Evolutionary conservation across 208 protist genomes (phyloP).

Genomic region (Naegleria lovaniensis): DNA sequence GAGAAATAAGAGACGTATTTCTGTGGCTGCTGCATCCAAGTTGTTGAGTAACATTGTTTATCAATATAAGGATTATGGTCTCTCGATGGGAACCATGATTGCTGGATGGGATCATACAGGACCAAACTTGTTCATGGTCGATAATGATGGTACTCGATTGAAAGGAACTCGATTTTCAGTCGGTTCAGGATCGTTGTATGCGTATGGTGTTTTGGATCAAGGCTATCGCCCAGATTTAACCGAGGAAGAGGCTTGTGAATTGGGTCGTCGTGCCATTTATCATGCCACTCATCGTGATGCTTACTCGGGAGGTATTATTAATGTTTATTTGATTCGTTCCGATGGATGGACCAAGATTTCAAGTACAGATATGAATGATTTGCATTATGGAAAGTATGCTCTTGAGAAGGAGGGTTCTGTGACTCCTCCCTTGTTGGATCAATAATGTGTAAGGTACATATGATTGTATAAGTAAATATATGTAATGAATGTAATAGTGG

Average conservation of each 20-base stretch:
- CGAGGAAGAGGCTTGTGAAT: slow-evolving; percentile 92
- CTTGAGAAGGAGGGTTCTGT: background rate
- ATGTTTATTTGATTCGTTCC: slow-evolving; percentile 87
- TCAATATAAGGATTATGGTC: slow-evolving; percentile 89
- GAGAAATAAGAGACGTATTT: slow-evolving; percentile 92
- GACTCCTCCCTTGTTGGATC: background rate
- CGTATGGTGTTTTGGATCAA: slow-evolving; percentile 97
- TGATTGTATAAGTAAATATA: too few relatives aligned
- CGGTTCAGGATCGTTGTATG: slow-evolving; percentile 98
- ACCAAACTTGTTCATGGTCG: slow-evolving; percentile 97
- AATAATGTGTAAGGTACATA: too few relatives aligned
- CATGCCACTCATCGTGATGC: slow-evolving; percentile 98
- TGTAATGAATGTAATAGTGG: too few relatives aligned
- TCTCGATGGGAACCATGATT: slow-evolving; percentile 97
- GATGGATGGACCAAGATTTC: slow-evolving; percentile 89
- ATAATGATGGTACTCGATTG: slow-evolving; percentile 97
- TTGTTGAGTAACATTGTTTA: slow-evolving; percentile 99
- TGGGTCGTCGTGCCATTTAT: slow-evolving; percentile 96
- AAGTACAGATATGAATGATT: slow-evolving; percentile 77
- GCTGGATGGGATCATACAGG: slow-evolving; percentile 92
- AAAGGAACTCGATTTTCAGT: slow-evolving; percentile 95
- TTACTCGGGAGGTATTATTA: slow-evolving; percentile 92
- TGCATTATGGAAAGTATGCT: slow-evolving; percentile 43
- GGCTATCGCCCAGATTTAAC: slow-evolving; percentile 85
- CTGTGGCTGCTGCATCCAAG: slow-evolving; percentile 97